Base-by-base conservation (phyloP, 176 grass and related monocot genomes). In the Saccharum spontaneum region DNA sequence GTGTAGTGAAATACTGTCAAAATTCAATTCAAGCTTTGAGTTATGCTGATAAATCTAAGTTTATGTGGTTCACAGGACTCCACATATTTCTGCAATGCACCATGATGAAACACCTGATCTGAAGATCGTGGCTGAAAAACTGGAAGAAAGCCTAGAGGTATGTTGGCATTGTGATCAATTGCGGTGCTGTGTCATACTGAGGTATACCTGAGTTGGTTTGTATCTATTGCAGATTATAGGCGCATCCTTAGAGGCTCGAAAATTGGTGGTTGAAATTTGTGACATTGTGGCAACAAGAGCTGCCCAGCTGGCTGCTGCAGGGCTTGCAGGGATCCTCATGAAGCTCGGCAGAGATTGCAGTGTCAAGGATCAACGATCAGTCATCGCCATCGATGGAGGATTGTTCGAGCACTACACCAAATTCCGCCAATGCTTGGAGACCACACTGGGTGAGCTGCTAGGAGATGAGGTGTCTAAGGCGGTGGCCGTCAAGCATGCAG, bases 261-360 rank as follows among this genome's bases (percentile, higher is more conserved):
- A 88, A 85, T 39, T 95, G 73, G 62, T 95, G 3, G 85, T 95
- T 4, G 73, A 81, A 76, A 87, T 95, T 2, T 90, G 87, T 8
- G 87, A 98, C 49, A 94, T 95, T 20, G 79, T 98, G 2, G 75
- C 93, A 39, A 91, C 69, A 80, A 80, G 95, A 85, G 95, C 93
- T 14, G 91, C 87, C 3, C 66, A 86, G 17, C 83, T 98, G 55
- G 91, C 93, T 52, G 91, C 93, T 24, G 95, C 95, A 2, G 95
- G 95, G 4, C 81, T 98, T 69, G 89, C 89, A 48, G 93, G 95
- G 10, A 91, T 98, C 84, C 78, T 95, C 33, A 93, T 89, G 86
- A 98, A 98, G 81, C 82, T 93, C 1, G 87, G 95, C 57, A 87
- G 74, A 41, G 93, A 90, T 72, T 82, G 78, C 40, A 78, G 30